These are phyloP conservation scores for Podaxis carcinomalis DNA, from an alignment of 768 basidiomycete species.

Conservation along the genomic window DNA sequence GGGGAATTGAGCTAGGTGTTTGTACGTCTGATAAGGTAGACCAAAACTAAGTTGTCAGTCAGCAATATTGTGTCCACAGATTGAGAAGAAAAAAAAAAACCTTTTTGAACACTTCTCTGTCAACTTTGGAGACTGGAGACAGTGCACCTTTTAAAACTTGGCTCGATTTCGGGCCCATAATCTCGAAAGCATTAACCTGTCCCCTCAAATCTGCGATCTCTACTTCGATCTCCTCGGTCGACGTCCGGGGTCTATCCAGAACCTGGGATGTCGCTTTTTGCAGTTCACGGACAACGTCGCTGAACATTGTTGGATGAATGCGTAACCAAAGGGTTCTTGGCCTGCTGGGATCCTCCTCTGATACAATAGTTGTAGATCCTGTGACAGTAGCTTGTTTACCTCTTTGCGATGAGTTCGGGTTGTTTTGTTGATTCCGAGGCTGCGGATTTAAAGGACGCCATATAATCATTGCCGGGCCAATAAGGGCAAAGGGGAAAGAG, in stretches of 20 bases:
- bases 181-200: constrained; percentile 77
- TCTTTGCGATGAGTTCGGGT: background rate
- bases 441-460: constrained; percentile 52
- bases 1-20: constrained; percentile 61
- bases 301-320: constrained; percentile 5
- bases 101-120: constrained; percentile 54
- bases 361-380: background rate
- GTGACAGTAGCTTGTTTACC: constrained; percentile 14
- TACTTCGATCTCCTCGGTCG: constrained; percentile 33
- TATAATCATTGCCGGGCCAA: constrained; percentile 68
- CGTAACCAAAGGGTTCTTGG: constrained; percentile 9
- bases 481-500: constrained; percentile 63
- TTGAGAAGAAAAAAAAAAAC: constrained; percentile 27
- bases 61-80: background rate
- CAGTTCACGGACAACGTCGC: constrained; percentile 1
- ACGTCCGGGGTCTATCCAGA: constrained; percentile 4
- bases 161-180: constrained; percentile 82
- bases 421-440: background rate
- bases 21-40: constrained; percentile 53
- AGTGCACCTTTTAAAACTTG: constrained; percentile 68
- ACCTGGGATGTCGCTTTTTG: constrained; percentile 5
- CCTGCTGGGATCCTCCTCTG: background rate
- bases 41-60: constrained; percentile 55
- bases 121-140: constrained; percentile 42
- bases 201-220: constrained; percentile 71